These are phyloP conservation scores for Diaporthe longicolla DNA, from an alignment of 2,329 filamentous ascomycete genomes.

Conservation along the genomic window DNA sequence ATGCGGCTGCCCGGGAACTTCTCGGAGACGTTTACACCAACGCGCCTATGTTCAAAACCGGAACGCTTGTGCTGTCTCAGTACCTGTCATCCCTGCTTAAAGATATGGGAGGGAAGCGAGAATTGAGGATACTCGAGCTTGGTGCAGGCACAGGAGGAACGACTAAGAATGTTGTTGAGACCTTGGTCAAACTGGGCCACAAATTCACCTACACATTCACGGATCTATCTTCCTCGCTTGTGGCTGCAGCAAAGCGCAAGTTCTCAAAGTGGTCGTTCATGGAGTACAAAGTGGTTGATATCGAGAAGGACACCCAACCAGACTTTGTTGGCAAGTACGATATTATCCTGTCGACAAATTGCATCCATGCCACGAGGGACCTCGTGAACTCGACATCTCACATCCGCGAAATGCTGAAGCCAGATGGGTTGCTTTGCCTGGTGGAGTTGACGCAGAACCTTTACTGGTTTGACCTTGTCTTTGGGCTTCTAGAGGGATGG, in stretches of 20 bases:
- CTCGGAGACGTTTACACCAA: conserved; percentile 55
- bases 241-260: conserved; percentile 48
- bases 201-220: conserved; percentile 59
- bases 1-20: conserved; percentile 45
- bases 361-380: conserved; percentile 53
- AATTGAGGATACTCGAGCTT: conserved; percentile 58
- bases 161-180: conserved; percentile 50
- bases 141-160: conserved; percentile 61
- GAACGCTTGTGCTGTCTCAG: conserved; percentile 44
- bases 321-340: conserved; percentile 47
- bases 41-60: conserved; percentile 48
- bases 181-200: conserved; percentile 46
- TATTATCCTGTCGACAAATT: conserved; percentile 54
- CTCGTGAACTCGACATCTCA: conserved; percentile 46
- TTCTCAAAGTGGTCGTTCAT: conserved; percentile 46
- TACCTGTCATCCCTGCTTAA: conserved; percentile 42
- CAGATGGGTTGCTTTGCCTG: conserved; percentile 50
- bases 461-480: conserved; percentile 51
- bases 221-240: conserved; percentile 55
- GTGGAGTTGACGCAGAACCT: conserved; percentile 50
- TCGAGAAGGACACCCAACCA: conserved; percentile 47
- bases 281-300: conserved; percentile 49
- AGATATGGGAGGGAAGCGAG: conserved; percentile 12
- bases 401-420: conserved; percentile 48
- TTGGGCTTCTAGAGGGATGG: conserved; percentile 55